These are phyloP conservation scores for Rhodosporidiobolus odoratus DNA, from an alignment of 768 basidiomycete species.

Conservation along the genomic window DNA sequence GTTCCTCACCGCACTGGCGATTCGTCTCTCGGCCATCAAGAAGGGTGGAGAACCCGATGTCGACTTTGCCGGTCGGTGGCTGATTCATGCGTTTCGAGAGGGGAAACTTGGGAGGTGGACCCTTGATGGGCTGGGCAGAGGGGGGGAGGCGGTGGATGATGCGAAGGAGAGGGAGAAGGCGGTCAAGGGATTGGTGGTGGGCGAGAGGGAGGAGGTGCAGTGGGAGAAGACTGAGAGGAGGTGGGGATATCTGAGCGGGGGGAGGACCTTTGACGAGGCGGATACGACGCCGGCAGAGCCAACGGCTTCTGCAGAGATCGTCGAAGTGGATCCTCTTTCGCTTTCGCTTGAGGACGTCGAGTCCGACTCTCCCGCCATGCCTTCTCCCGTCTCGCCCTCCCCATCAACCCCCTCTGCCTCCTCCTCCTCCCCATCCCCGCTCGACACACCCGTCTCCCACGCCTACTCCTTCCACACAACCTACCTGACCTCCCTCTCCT, in stretches of 20 bases:
- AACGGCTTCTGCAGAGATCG: background rate
- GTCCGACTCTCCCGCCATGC: background rate
- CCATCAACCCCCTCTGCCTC: background rate
- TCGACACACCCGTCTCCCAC: slow-evolving; percentile 9
- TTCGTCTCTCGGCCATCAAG: slow-evolving; percentile 72
- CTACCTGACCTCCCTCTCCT: slow-evolving; percentile 10
- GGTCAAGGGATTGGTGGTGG: background rate
- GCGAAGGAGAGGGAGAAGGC: background rate
- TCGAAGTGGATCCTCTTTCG: background rate
- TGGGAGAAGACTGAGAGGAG: slow-evolving; percentile 5
- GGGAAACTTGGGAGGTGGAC: slow-evolving; percentile 45
- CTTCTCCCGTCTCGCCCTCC: background rate
- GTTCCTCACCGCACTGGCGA: slow-evolving; percentile 66
- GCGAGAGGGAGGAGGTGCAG: slow-evolving; percentile 4
- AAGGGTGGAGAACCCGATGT: slow-evolving; percentile 69
- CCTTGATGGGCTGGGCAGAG: slow-evolving; percentile 38
- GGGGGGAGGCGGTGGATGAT: slow-evolving; percentile 33
- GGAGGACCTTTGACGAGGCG: background rate
- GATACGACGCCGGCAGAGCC: background rate
- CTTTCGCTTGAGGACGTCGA: too few relatives aligned
- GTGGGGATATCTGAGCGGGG: slow-evolving; percentile 10
- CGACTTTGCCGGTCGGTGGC: slow-evolving; percentile 67
- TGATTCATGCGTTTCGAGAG: slow-evolving; percentile 79
- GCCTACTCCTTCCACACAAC: slow-evolving; percentile 3
- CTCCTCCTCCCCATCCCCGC: background rate